phyloP scores from a whole-genome alignment of 2,329 filamentous ascomycete species.

The Berkeleyomyces rouxiae region DNA sequence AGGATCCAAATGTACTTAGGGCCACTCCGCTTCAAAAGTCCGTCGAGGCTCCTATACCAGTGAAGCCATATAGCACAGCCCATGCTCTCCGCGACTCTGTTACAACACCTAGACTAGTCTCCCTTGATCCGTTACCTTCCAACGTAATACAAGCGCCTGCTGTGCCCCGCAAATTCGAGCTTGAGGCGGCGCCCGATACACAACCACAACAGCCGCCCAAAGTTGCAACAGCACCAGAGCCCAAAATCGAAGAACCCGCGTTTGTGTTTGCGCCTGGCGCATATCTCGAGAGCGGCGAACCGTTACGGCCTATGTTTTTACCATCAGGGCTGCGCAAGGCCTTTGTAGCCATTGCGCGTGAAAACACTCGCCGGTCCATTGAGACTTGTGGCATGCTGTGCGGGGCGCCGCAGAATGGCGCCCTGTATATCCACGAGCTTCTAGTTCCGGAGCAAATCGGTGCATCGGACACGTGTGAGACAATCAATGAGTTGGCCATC shows the following conservation, averaged over 20 bases:
- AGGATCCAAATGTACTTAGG: neutral
- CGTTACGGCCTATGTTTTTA: conserved; percentile 75
- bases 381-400: conserved; percentile 94
- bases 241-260: conserved; percentile 29
- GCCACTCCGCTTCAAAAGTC: neutral
- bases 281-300: conserved; percentile 76
- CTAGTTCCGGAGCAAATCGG: conserved; percentile 82
- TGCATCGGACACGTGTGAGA: conserved; percentile 90
- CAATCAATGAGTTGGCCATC: conserved; percentile 65
- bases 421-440: conserved; percentile 75
- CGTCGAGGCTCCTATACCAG: neutral
- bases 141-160: neutral
- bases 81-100: neutral
- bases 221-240: neutral
- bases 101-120: neutral
- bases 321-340: conserved; percentile 54
- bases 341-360: conserved; percentile 57
- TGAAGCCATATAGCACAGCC: neutral
- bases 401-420: conserved; percentile 80
- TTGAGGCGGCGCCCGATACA: neutral
- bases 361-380: conserved; percentile 66
- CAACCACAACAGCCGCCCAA: conserved; percentile 9
- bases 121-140: neutral
- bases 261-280: conserved; percentile 73
- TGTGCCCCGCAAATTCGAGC: conserved; percentile 4